Conservation (phyloP, 2,329 filamentous ascomycete genomes). For the Apiospora malaysiana region DNA sequence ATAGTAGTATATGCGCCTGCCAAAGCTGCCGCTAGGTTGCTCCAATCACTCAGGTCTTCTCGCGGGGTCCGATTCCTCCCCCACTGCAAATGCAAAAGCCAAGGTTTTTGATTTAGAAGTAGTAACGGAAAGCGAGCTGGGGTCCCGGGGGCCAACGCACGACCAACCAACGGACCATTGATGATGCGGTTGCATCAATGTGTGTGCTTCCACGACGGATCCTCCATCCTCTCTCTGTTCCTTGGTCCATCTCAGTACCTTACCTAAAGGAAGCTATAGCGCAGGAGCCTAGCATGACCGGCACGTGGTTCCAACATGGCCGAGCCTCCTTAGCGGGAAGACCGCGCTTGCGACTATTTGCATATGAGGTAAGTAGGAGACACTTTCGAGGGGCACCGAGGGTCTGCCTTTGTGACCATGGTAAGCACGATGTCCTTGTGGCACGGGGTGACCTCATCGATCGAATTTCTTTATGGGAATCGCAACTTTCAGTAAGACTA, state of each 20-base stretch:
- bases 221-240: not conserved
- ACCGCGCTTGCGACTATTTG: not conserved
- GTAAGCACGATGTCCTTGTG: not conserved
- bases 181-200: not conserved
- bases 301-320: not conserved
- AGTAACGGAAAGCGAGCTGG: not conserved
- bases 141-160: not conserved
- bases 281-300: not conserved
- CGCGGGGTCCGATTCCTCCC: not conserved
- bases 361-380: not conserved
- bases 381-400: no score
- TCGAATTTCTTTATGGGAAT: constrained; percentile 5
- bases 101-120: not conserved
- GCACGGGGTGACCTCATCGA: not conserved
- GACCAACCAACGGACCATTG: no score
- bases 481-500: not conserved
- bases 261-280: not conserved
- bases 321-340: not conserved
- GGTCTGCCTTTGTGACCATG: not conserved
- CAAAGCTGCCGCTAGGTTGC: not conserved
- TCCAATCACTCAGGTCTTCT: not conserved
- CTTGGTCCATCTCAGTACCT: not conserved
- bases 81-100: not conserved
- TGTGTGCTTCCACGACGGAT: no score
- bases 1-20: not conserved